Base-by-base conservation (phyloP, 2,329 filamentous ascomycete genomes). In the Biscogniauxia marginata region DNA sequence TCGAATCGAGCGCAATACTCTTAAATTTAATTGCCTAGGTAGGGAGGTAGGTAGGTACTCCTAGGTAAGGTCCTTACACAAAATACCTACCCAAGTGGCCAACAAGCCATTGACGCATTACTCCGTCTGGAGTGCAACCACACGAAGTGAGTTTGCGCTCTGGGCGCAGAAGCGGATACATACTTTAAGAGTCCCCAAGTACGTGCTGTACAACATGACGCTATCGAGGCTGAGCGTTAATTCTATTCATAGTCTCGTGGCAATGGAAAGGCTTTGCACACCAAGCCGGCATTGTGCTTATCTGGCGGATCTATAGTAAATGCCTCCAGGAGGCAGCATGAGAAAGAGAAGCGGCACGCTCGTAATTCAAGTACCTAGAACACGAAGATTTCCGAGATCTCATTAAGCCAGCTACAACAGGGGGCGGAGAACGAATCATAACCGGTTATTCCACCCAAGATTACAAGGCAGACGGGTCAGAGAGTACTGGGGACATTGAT, bases 381-480 rank as follows among this genome's bases (percentile, higher is more conserved):
- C 25, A 4, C 7, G 2, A 30, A 11, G 8, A 30, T n/a, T n/a
- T n/a, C n/a, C n/a, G n/a, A n/a, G n/a, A n/a, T n/a, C n/a, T n/a
- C 8, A 8, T 3, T 7, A 30, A 11, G 13, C 30, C 30, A 39
- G 30, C 30, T 39, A 16, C 6, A 46, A 9, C 44, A 34, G 50
- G 18, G 9, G 30, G 23, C 43, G 46, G 45, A 22, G 46, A 53
- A 34, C 53, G 34, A 50, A 55, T 50, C 39, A 50, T 18, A 46
- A 46, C 34, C 34, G 39, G 53, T 53, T n/a, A 64, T 64, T 64
- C n/a, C 60, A 61, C 61, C 62, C 62, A 63, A 63, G 62, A 64
- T 64, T 64, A 47, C 56, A 50, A 56, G 53, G 51, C 50, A 46
- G 56, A 54, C 47, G 46, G 54, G 50, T 60, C 55, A 50, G 58